Percentiles rank a stretch among this genome's conserved stretches.
Conservation (phyloP, 768 basidiomycete genomes). For the Phanerochaete carnosa region DNA sequence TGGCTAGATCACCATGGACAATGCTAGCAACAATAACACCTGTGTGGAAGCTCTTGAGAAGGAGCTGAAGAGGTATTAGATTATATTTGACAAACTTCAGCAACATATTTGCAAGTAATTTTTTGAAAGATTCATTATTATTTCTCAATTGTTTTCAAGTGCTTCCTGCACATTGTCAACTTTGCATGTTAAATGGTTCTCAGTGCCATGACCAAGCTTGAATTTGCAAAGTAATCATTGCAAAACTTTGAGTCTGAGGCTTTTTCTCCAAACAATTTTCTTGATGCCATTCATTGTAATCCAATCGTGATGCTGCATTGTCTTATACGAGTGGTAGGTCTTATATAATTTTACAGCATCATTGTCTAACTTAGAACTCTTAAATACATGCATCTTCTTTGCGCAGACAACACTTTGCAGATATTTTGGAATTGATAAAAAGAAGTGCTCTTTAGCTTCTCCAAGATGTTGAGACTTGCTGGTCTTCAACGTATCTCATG, state of each 20-base stretch:
- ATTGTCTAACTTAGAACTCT: neutral
- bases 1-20: conserved; percentile 34
- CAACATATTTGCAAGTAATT: conserved; percentile 13
- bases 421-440: neutral
- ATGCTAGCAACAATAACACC: conserved; percentile 25
- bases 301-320: neutral
- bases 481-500: conserved; percentile 34
- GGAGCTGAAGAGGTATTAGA: neutral
- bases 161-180: conserved; percentile 19
- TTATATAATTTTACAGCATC: neutral
- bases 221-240: neutral
- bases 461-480: conserved; percentile 26
- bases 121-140: neutral
- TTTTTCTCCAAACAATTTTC: neutral
- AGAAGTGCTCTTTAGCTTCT: conserved; percentile 13
- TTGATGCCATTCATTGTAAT: neutral
- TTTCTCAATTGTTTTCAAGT: conserved; percentile 8
- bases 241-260: neutral
- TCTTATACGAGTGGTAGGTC: conserved; percentile 1
- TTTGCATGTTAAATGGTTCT: conserved; percentile 4
- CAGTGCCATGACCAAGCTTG: neutral
- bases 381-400: conserved; percentile 4
- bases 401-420: neutral
- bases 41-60: conserved; percentile 17
- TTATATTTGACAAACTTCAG: conserved; percentile 16